Evolutionary conservation across 768 basidiomycete species (phyloP).

Genomic region (Naganishia vaughanmartiniae): DNA sequence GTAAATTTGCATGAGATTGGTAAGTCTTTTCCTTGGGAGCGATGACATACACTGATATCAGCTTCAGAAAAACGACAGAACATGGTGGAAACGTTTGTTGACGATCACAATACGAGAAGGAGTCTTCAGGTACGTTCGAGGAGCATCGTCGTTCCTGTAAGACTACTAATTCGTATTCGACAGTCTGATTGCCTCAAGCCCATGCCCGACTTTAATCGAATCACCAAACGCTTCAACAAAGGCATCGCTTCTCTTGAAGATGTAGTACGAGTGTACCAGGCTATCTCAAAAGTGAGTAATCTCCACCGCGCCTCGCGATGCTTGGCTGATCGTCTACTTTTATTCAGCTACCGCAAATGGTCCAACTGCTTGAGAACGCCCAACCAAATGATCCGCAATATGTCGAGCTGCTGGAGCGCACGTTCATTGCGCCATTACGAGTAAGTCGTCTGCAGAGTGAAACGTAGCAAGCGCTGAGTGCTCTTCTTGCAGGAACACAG

Average conservation of each 20-base stretch:
- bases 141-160: not conserved
- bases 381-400: conserved; percentile 56
- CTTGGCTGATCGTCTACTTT: not conserved
- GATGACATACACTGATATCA: not conserved
- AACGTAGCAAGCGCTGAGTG: not conserved
- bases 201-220: conserved; percentile 90
- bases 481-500: conserved; percentile 60
- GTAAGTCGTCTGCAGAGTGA: conserved; percentile 51
- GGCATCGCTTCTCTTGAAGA: conserved; percentile 82
- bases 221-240: conserved; percentile 87
- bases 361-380: conserved; percentile 62
- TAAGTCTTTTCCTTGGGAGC: conserved; percentile 53
- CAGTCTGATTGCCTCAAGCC: conserved; percentile 82
- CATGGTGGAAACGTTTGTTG: conserved; percentile 79
- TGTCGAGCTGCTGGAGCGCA: conserved; percentile 63
- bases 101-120: conserved; percentile 69
- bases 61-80: conserved; percentile 74
- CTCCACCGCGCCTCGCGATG: not conserved
- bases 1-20: conserved; percentile 91
- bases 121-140: conserved; percentile 64
- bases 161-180: not conserved
- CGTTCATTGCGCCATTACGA: conserved; percentile 64
- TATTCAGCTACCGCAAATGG: conserved; percentile 68
- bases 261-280: conserved; percentile 93
- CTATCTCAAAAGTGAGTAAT: conserved; percentile 68